Conservation (phyloP, 495 filamentous ascomycete species). For the Lentithecium fluviatile region DNA sequence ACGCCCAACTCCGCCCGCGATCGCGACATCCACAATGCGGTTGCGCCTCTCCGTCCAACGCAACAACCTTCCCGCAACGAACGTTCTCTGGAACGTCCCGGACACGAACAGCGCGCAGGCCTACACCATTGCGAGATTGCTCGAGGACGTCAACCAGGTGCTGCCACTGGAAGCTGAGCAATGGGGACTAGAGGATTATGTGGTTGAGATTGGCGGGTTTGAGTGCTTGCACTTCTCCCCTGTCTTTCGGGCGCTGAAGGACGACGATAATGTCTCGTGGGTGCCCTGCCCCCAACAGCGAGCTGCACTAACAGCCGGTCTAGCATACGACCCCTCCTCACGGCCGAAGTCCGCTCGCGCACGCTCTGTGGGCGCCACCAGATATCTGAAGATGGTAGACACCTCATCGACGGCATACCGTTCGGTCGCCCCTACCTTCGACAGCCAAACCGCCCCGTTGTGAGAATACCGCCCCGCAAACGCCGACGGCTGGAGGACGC, state of each 20-base stretch:
- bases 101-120: slow-evolving; percentile 41
- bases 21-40: slow-evolving; percentile 55
- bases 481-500: slow-evolving; percentile 51
- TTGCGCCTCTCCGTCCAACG: slow-evolving; percentile 80
- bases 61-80: slow-evolving; percentile 71
- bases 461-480: slow-evolving; percentile 77
- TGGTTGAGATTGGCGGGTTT: slow-evolving; percentile 76
- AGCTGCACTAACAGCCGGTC: slow-evolving; percentile 9
- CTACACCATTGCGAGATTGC: slow-evolving; percentile 70
- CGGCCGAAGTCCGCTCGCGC: slow-evolving; percentile 70
- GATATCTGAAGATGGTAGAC: slow-evolving; percentile 75
- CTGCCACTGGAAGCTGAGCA: slow-evolving; percentile 78
- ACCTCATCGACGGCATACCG: slow-evolving; percentile 83
- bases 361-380: slow-evolving; percentile 78
- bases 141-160: slow-evolving; percentile 79
- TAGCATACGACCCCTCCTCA: slow-evolving; percentile 79
- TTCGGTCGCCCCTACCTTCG: slow-evolving; percentile 75
- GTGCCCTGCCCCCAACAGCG: slow-evolving; percentile 29
- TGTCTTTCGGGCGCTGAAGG: slow-evolving; percentile 66
- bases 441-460: slow-evolving; percentile 60
- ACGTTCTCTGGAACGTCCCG: slow-evolving; percentile 68
- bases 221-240: slow-evolving; percentile 88
- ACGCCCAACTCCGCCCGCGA: neutral
- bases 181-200: slow-evolving; percentile 93
- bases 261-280: slow-evolving; percentile 83